phyloP scores from a whole-genome alignment of 2,329 filamentous ascomycete genomes.

The Trichoderma asperellum region DNA sequence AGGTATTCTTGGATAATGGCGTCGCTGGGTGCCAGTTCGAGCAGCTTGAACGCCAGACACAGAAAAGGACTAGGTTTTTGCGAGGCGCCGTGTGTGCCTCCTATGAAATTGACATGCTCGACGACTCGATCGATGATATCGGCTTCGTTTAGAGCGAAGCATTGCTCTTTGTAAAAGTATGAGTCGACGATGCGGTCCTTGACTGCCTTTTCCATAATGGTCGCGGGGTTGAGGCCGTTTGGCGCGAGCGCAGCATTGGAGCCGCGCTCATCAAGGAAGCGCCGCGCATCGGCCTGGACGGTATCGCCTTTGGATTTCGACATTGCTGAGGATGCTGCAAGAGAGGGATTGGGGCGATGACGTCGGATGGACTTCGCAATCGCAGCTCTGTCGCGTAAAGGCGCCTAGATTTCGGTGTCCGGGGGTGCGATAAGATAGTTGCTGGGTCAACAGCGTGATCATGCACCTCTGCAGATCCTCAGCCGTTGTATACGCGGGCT shows the following conservation, averaged over 20 bases:
- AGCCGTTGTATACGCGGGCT: not conserved
- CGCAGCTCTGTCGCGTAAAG: conserved; percentile 31
- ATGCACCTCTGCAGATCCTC: not conserved
- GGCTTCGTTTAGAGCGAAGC: conserved; percentile 88
- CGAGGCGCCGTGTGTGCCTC: conserved; percentile 81
- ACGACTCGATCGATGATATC: conserved; percentile 87
- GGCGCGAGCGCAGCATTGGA: conserved; percentile 75
- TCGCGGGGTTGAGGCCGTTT: conserved; percentile 90
- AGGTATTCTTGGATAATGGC: conserved; percentile 82
- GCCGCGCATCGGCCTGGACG: conserved; percentile 79
- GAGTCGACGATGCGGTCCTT: conserved; percentile 93
- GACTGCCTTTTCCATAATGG: conserved; percentile 92
- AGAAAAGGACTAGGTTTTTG: conserved; percentile 92
- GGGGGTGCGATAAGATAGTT: conserved; percentile 49
- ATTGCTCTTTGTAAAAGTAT: conserved; percentile 99
- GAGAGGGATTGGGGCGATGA: conserved; percentile 29
- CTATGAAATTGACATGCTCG: conserved; percentile 78
- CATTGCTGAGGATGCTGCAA: conserved; percentile 34
- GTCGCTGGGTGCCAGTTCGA: conserved; percentile 82
- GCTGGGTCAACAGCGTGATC: conserved; percentile 43
- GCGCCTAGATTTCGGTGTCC: conserved; percentile 5
- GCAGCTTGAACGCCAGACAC: conserved; percentile 90
- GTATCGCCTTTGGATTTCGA: conserved; percentile 48
- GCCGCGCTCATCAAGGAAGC: conserved; percentile 89
- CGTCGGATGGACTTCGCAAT: conserved; percentile 15